These are phyloP conservation scores for Gnomoniopsis smithogilvyi DNA, from an alignment of 2,329 filamentous ascomycete species.

Conservation along the genomic window DNA sequence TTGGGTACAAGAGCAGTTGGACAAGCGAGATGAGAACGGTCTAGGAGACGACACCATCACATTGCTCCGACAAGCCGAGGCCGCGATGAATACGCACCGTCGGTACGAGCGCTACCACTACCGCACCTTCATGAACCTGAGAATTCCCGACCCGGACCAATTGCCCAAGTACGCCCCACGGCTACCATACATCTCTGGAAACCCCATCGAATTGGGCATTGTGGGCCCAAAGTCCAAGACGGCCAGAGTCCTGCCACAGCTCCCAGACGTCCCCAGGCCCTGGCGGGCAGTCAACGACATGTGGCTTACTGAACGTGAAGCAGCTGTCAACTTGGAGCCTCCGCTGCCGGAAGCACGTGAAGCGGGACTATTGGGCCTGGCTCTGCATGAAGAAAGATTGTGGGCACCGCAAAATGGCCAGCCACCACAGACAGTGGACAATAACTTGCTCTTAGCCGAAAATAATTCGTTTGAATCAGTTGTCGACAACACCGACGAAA, in stretches of 20 bases:
- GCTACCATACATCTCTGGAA: conserved; percentile 18
- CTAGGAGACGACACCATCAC: conserved; percentile 22
- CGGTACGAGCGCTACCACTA: conserved; percentile 35
- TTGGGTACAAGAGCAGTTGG: conserved; percentile 36
- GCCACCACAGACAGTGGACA: neutral
- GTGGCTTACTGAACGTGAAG: conserved; percentile 17
- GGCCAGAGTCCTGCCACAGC: neutral
- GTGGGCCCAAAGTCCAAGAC: neutral
- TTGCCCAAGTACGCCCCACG: conserved; percentile 27
- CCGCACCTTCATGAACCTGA: conserved; percentile 25
- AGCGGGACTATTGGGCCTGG: neutral
- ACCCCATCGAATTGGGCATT: conserved; percentile 31
- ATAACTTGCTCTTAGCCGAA: conserved; percentile 34
- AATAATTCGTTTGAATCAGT: conserved; percentile 33
- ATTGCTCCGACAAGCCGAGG: conserved; percentile 28
- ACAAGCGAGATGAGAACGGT: conserved; percentile 22
- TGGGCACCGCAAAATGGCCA: conserved; percentile 6
- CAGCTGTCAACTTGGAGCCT: neutral
- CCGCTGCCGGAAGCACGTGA: neutral
- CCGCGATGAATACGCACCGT: conserved; percentile 32
- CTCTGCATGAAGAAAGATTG: conserved; percentile 20
- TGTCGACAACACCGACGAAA: conserved; percentile 18
- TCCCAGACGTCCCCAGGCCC: neutral
- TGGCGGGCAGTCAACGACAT: conserved; percentile 32
- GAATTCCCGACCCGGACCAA: conserved; percentile 21